Evolutionary conservation across 2,329 filamentous ascomycete genomes (phyloP), one percentile per base, ranked within the genome.

Genomic region (Penicillium sp.): DNA sequence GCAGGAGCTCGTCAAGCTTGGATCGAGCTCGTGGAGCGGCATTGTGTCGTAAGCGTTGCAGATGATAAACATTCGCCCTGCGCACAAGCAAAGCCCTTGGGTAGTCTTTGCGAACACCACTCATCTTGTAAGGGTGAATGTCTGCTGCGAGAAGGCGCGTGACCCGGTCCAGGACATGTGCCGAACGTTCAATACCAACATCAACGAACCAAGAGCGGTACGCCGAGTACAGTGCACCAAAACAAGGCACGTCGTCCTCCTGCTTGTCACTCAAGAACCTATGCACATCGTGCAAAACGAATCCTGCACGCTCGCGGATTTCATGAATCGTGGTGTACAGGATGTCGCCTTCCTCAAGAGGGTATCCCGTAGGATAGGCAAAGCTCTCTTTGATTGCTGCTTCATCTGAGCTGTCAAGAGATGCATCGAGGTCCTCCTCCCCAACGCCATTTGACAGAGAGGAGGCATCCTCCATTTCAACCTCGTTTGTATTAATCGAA

Each of bases 141-240:
- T 99, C 95, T 6, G 91, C 89, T 68, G 89, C 88, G 72, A 97
- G 89, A 1, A 99, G 84, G 54, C 92, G 86, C 4, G 90, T 86
- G 14, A 98, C 88, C 19, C 95, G 85, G 73, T 99, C 95, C 10
- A 98, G 81, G 2, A 96, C 91, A 73, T 97, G 95, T 0, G 95
- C 94, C 18, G 94, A 97, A 60, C 94, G 85, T 77, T 99, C 95
- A 60, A 97, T 96, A 18, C 96, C 95, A 41, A 99, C 93, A 70
- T 99, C 95, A 1, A 96, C 92, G 69, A 99, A 98, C 92, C 93
- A 99, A 9, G 91, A 95, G 44, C 92, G 85, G 74, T 97, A 99
- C 1, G 94, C 91, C 22, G 90, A 90, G 76, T 96, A 99, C 2
- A 99, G 78, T 0, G 93, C 87, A 24, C 92, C 96, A 77, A 99